Evolutionary conservation across 257 asterid species (phyloP), one percentile per base, ranked within the genome.

Genomic region (Solanum sparsipilum): DNA sequence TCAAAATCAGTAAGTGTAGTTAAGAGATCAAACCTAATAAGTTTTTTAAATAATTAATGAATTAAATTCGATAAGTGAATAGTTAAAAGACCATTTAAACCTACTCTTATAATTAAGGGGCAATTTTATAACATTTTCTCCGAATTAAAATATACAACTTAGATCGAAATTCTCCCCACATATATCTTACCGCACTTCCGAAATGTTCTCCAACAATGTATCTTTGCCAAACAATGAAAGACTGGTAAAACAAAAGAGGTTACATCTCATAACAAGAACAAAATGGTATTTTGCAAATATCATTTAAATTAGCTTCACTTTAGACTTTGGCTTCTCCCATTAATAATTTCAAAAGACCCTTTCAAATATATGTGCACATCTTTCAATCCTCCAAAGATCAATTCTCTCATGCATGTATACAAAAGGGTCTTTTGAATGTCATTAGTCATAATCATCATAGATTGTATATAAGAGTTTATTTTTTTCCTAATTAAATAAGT

Each of bases 41-140:
- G 0, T 15, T 16, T 15, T 16, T 52, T 52, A 6, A 52, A 52
- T 52, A 16, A 52, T 16, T 16, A 52, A 52, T 0, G 4, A 1
- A 52, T 3, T 52, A 52, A 52, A 46, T 46, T 0, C 7, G 0
- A 0, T 46, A 46, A 16, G 4, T 52, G 9, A 0, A 15, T 6
- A 6, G 4, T 52, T 48, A 48, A 48, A 48, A 48, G 20, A 48
- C 1, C 58, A 48, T 48, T 48, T 48, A 48, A 2, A 13, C 7
- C 21, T 48, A 52, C 9, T 13, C 8, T 5, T 46, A 13, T 46
- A 46, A 13, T 46, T 48, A 56, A 56, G n/a, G 7, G 3, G 0
- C 0, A 0, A 48, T 15, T 48, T 5, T 48, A 48, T 48, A 1
- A 48, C 18, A 48, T 48, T 48, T 48, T 48, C 21, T 48, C 3